Percentiles rank a stretch among this genome's conserved stretches.
Conservation (phyloP, 2,329 filamentous ascomycete genomes). For the Penicillium brevicompactum region DNA sequence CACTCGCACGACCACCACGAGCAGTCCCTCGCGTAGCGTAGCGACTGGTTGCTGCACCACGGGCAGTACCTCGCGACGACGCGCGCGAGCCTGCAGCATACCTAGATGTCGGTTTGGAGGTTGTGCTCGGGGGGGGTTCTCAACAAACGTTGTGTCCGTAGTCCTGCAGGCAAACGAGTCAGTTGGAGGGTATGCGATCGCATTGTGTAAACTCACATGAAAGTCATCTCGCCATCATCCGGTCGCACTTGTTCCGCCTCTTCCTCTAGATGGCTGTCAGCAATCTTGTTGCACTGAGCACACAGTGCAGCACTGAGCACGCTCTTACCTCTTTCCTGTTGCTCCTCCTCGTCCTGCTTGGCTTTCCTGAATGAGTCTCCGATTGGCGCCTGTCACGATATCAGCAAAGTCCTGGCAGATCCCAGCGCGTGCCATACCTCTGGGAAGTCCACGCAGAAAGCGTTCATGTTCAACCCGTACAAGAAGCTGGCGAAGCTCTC, state of each 20-base stretch:
- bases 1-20: slow-evolving; percentile 38
- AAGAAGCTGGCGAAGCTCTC: slow-evolving; percentile 95
- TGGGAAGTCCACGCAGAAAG: slow-evolving; percentile 96
- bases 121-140: slow-evolving; percentile 67
- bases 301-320: not conserved
- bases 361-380: slow-evolving; percentile 77
- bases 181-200: not conserved
- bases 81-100: slow-evolving; percentile 30
- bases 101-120: slow-evolving; percentile 49
- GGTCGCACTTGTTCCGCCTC: slow-evolving; percentile 35
- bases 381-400: slow-evolving; percentile 67
- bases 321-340: slow-evolving; percentile 28
- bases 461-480: slow-evolving; percentile 98
- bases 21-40: slow-evolving; percentile 41
- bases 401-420: not conserved
- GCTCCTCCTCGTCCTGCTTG: slow-evolving; percentile 57
- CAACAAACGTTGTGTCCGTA: slow-evolving; percentile 87
- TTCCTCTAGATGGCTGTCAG: slow-evolving; percentile 32
- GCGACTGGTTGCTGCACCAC: slow-evolving; percentile 29
- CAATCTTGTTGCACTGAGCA: not conserved
- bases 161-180: slow-evolving; percentile 59
- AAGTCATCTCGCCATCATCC: slow-evolving; percentile 73
- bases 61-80: slow-evolving; percentile 27
- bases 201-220: slow-evolving; percentile 63
- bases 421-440: slow-evolving; percentile 61